Percentiles rank a stretch among this genome's conserved stretches.
Evolutionary conservation across 2,329 filamentous ascomycete species (phyloP).

Genomic region (Myrmaecium sp.): DNA sequence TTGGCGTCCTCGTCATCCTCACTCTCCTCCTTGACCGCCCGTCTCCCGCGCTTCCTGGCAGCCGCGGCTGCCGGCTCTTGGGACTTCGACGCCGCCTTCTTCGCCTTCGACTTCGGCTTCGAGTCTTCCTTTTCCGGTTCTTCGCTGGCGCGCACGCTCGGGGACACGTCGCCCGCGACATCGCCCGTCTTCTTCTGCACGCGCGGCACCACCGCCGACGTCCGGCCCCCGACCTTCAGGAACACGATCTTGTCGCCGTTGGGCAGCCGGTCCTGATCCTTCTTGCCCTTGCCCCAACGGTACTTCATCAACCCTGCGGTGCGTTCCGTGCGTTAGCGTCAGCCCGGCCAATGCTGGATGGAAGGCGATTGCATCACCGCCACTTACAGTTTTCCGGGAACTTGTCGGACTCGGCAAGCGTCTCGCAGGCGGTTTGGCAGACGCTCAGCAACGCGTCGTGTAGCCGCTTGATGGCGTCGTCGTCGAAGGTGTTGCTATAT

Average conservation of each 20-base stretch:
- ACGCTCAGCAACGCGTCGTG: slow-evolving; percentile 62
- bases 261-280: slow-evolving; percentile 50
- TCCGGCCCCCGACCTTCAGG: slow-evolving; percentile 77
- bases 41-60: too few species aligned
- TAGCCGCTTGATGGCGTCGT: slow-evolving; percentile 53
- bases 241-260: slow-evolving; percentile 75
- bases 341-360: neutral
- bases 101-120: neutral
- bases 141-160: neutral
- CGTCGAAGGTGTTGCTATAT: slow-evolving; percentile 66
- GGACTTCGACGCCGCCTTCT: slow-evolving; percentile 2
- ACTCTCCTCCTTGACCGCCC: slow-evolving; percentile 5
- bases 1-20: slow-evolving; percentile 5
- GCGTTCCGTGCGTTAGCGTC: neutral
- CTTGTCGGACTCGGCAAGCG: slow-evolving; percentile 62
- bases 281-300: slow-evolving; percentile 80
- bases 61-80: too few species aligned
- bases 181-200: slow-evolving; percentile 68
- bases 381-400: slow-evolving; percentile 67
- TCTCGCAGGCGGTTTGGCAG: slow-evolving; percentile 61
- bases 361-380: too few species aligned
- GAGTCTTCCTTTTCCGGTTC: neutral
- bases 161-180: slow-evolving; percentile 35
- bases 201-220: slow-evolving; percentile 72
- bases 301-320: slow-evolving; percentile 42